A percentile compares a stretch with the other conserved stretches of the same genome.
phyloP scores from a whole-genome alignment of 2,329 filamentous ascomycete species.

The Ophiostoma sp. region DNA sequence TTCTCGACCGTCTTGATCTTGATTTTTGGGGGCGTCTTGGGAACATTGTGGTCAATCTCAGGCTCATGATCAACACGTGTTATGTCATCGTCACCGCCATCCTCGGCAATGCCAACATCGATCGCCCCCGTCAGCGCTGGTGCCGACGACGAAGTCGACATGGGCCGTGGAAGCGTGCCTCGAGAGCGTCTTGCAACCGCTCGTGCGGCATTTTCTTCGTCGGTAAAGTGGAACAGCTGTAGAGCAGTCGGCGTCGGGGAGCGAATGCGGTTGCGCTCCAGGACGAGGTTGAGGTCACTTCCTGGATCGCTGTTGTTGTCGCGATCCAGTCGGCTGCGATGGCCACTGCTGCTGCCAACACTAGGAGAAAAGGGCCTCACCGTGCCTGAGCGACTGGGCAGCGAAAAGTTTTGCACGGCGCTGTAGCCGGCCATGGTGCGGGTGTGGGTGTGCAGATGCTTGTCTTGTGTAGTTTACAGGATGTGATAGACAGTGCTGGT shows the following conservation, averaged over 20 bases:
- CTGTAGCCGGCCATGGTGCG: slow-evolving; percentile 19
- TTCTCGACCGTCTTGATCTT: background rate
- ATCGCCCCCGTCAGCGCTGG: slow-evolving; percentile 16
- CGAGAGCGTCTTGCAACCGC: background rate
- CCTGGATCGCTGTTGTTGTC: background rate
- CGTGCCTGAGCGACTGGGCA: slow-evolving; percentile 23
- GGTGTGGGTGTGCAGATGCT: background rate
- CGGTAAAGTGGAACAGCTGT: slow-evolving; percentile 22
- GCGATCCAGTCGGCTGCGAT: background rate
- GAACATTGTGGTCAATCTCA: no score
- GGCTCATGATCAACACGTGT: background rate
- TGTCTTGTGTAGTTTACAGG: background rate
- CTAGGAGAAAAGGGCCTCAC: slow-evolving; percentile 22
- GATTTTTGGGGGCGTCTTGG: background rate
- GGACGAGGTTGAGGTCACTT: background rate
- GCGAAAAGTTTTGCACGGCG: slow-evolving; percentile 28
- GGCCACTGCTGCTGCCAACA: background rate
- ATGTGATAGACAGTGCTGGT: background rate
- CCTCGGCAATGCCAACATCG: background rate
- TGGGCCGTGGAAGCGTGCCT: slow-evolving; percentile 22
- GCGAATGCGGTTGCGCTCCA: background rate
- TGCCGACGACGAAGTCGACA: slow-evolving; percentile 29
- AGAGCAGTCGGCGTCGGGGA: slow-evolving; percentile 20
- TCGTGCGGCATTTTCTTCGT: slow-evolving; percentile 1
- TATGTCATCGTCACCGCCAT: background rate